Evolutionary conservation across 805 yeast species (phyloP).

Genomic region (Saturnispora besseyi): DNA sequence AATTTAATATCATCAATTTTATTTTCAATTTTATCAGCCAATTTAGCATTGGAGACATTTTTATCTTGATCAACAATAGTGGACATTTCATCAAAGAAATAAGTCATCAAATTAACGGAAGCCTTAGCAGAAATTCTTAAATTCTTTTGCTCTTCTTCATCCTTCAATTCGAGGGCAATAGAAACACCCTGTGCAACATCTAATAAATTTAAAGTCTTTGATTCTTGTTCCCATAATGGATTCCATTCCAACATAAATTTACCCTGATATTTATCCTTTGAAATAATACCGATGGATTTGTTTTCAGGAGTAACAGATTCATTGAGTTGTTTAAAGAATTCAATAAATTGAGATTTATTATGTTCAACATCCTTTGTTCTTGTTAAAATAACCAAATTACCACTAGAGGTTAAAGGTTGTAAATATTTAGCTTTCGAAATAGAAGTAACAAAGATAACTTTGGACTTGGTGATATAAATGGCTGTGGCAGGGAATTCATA

Average conservation of each 20-base stretch:
- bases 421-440: slow-evolving; percentile 80
- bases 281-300: slow-evolving; percentile 53
- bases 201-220: slow-evolving; percentile 34
- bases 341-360: slow-evolving; percentile 55
- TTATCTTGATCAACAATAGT: slow-evolving; percentile 78
- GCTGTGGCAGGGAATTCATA: slow-evolving; percentile 94
- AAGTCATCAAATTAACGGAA: slow-evolving; percentile 69
- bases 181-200: slow-evolving; percentile 50
- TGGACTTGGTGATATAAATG: slow-evolving; percentile 51
- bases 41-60: slow-evolving; percentile 59
- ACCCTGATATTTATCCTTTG: slow-evolving; percentile 74
- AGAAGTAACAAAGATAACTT: slow-evolving; percentile 62
- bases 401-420: slow-evolving; percentile 40
- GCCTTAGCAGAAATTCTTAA: slow-evolving; percentile 67
- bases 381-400: slow-evolving; percentile 44
- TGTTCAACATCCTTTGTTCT: slow-evolving; percentile 77
- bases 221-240: slow-evolving; percentile 28
- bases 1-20: slow-evolving; percentile 74
- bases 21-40: slow-evolving; percentile 69
- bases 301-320: slow-evolving; percentile 26
- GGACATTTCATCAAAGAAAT: slow-evolving; percentile 82
- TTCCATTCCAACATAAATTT: slow-evolving; percentile 80
- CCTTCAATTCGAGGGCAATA: slow-evolving; percentile 62
- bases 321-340: slow-evolving; percentile 42
- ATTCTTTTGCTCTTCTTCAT: slow-evolving; percentile 61